Percentiles rank a stretch among this genome's conserved stretches.
Conservation (phyloP, 805 yeast species). For the Suhomyces emberorum region DNA sequence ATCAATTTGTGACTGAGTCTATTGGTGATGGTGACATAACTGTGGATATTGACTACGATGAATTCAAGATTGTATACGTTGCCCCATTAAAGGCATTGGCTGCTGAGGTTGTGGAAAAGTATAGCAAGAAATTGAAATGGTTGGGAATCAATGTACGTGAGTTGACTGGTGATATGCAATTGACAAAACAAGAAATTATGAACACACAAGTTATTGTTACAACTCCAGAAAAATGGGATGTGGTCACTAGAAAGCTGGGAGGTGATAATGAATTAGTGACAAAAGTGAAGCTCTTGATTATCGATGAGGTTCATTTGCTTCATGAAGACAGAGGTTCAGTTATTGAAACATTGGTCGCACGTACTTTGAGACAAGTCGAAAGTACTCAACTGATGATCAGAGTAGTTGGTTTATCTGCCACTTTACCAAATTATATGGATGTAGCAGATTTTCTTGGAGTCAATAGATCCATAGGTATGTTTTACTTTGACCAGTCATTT, state of each 20-base stretch:
- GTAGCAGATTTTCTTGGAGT: conserved; percentile 95
- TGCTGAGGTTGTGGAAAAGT: conserved; percentile 93
- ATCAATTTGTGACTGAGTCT: conserved; percentile 60
- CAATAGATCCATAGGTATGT: conserved; percentile 86
- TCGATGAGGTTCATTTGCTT: conserved; percentile 93
- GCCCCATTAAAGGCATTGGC: conserved; percentile 95
- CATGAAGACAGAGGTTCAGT: conserved; percentile 99
- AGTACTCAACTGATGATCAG: conserved; percentile 90
- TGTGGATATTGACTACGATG: conserved; percentile 72
- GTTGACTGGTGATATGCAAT: conserved; percentile 93
- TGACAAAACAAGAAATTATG: conserved; percentile 73
- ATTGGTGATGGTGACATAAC: conserved; percentile 44
- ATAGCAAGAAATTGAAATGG: conserved; percentile 74
- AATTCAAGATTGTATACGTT: conserved; percentile 86
- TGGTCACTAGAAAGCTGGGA: conserved; percentile 87
- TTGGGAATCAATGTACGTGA: conserved; percentile 84
- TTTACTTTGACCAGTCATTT: conserved; percentile 88
- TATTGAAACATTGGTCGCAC: conserved; percentile 89
- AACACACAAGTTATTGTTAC: conserved; percentile 87
- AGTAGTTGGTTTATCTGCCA: conserved; percentile 91
- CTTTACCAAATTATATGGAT: conserved; percentile 85
- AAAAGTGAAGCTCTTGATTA: conserved; percentile 80
- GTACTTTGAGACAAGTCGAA: conserved; percentile 93
- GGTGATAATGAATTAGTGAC: conserved; percentile 85
- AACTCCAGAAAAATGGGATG: conserved; percentile 97